Percentiles rank a stretch among this genome's conserved stretches.
These are phyloP conservation scores for Aspergillus sp. DNA, from an alignment of 2,329 filamentous ascomycete species.

Conservation along the genomic window DNA sequence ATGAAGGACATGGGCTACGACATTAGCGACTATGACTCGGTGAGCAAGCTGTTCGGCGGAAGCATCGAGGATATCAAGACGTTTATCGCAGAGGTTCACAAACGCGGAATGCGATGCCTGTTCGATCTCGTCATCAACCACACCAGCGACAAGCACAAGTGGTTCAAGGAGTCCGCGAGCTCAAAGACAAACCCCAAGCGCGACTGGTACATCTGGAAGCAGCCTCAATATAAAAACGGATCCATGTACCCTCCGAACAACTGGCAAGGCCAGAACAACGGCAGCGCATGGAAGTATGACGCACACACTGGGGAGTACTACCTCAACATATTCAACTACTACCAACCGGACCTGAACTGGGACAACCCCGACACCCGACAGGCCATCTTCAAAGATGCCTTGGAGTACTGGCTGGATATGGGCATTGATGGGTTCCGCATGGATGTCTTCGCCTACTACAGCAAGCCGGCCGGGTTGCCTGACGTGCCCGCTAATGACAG, in stretches of 20 bases:
- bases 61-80: conserved; percentile 63
- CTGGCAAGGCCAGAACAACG: conserved; percentile 41
- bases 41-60: conserved; percentile 59
- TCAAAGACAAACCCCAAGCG: conserved; percentile 59
- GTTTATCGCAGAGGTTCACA: conserved; percentile 59
- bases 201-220: conserved; percentile 63
- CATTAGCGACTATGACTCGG: conserved; percentile 60
- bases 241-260: conserved; percentile 74
- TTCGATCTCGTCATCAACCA: conserved; percentile 78
- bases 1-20: conserved; percentile 56
- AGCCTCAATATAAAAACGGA: conserved; percentile 53
- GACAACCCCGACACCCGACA: conserved; percentile 65
- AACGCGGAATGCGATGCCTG: conserved; percentile 66
- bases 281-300: too few relatives aligned
- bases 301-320: conserved; percentile 67
- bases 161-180: conserved; percentile 67
- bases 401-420: conserved; percentile 75
- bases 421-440: conserved; percentile 72
- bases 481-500: conserved; percentile 43
- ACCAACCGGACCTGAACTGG: conserved; percentile 86
- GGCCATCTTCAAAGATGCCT: conserved; percentile 67
- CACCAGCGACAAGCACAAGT: conserved; percentile 68
- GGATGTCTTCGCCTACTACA: conserved; percentile 72
- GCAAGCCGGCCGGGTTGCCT: conserved; percentile 59
- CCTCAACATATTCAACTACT: conserved; percentile 69